These are phyloP conservation scores for Picea abies DNA, from an alignment of 83 land plant species.

Conservation along the genomic window DNA sequence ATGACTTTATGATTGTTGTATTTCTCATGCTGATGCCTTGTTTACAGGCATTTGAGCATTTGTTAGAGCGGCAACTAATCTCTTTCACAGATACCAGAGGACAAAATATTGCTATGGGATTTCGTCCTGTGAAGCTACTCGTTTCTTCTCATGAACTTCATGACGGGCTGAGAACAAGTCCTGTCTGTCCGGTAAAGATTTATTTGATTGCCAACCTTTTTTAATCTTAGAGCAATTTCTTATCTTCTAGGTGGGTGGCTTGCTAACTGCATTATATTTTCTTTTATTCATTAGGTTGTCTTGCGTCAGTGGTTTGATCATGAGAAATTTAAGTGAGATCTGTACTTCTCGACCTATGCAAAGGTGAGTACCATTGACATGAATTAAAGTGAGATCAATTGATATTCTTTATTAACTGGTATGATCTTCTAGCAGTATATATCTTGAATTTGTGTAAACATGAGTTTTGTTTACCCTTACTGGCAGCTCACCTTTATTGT, in stretches of 20 bases:
- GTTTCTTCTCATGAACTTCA: constrained; percentile 70
- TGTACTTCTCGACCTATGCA: background rate
- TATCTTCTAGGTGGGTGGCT: background rate
- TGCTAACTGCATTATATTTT: background rate
- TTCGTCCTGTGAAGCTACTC: constrained; percentile 81
- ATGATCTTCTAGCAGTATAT: background rate
- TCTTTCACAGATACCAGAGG: constrained; percentile 61
- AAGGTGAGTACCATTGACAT: background rate
- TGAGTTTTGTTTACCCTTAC: background rate
- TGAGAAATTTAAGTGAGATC: constrained; percentile 18
- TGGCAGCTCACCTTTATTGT: too few relatives aligned
- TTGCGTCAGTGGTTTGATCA: constrained; percentile 18
- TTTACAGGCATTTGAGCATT: constrained; percentile 93
- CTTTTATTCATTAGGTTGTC: constrained; percentile 3
- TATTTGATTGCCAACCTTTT: background rate
- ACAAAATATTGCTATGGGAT: constrained; percentile 55
- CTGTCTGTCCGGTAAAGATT: constrained; percentile 81
- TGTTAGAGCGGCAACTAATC: constrained; percentile 76
- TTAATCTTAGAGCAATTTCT: background rate
- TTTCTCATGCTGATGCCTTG: background rate
- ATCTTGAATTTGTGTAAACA: background rate
- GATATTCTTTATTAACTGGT: background rate
- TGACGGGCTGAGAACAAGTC: constrained; percentile 66
- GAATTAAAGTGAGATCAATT: background rate
- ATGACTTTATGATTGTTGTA: background rate